phyloP scores from a whole-genome alignment of 768 basidiomycete species.

The Multifurca ochricompacta region DNA sequence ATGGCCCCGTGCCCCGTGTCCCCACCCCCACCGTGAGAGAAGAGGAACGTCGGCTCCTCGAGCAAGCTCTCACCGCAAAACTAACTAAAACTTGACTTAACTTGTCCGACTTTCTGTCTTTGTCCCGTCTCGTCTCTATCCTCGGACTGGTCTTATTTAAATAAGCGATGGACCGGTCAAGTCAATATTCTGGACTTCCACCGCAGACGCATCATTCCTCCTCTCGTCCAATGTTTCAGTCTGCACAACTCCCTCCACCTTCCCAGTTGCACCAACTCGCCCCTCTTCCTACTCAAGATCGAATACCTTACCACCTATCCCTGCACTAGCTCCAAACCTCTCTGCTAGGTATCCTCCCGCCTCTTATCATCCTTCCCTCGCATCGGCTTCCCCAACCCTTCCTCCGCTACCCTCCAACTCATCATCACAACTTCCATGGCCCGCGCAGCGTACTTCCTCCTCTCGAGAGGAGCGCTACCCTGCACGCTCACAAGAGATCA shows the following conservation, averaged over 20 bases:
- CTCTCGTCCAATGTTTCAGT: constrained; percentile 34
- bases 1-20: too few relatives aligned
- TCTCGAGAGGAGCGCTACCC: constrained; percentile 31
- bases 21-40: too few relatives aligned
- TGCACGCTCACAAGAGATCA: constrained; percentile 23
- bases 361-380: constrained; percentile 31
- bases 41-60: too few relatives aligned
- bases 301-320: constrained; percentile 38
- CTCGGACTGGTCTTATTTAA: constrained; percentile 16
- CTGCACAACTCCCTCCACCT: constrained; percentile 38
- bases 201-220: constrained; percentile 23
- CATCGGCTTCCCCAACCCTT: constrained; percentile 26
- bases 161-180: constrained; percentile 24
- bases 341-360: constrained; percentile 30
- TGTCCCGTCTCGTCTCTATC: too few relatives aligned
- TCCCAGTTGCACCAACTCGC: constrained; percentile 34
- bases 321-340: constrained; percentile 24
- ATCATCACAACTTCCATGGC: constrained; percentile 28
- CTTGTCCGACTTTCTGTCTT: not conserved
- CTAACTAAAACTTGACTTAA: too few relatives aligned
- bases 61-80: too few relatives aligned
- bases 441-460: constrained; percentile 28
- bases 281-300: constrained; percentile 30
- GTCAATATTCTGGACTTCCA: constrained; percentile 21
- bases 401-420: constrained; percentile 25